Evolutionary conservation across 2,329 filamentous ascomycete species (phyloP).

Genomic region (Lachnellula arida): DNA sequence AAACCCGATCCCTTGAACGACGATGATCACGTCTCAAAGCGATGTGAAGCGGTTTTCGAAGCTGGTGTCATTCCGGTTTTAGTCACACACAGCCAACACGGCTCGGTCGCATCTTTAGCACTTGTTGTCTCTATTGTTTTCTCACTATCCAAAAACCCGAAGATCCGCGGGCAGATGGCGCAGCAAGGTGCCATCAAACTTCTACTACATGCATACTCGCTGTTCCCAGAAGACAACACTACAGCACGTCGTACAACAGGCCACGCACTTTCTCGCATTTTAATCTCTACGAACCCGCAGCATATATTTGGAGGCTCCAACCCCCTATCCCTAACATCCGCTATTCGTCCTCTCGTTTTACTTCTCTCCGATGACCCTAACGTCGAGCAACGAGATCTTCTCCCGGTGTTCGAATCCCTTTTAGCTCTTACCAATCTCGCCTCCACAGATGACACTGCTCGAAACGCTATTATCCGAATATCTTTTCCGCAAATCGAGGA

Average conservation of each 20-base stretch:
- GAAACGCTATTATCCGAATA: constrained; percentile 64
- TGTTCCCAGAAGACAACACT: constrained; percentile 50
- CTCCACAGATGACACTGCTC: constrained; percentile 62
- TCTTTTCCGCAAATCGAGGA: constrained; percentile 79
- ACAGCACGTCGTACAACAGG: constrained; percentile 56
- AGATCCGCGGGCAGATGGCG: constrained; percentile 71
- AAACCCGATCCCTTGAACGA: constrained; percentile 66
- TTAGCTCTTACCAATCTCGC: constrained; percentile 94
- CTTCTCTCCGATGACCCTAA: constrained; percentile 65
- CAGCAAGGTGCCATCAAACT: constrained; percentile 93
- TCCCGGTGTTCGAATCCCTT: constrained; percentile 85
- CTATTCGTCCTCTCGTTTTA: constrained; percentile 75
- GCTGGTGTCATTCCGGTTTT: constrained; percentile 73
- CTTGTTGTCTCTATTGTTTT: constrained; percentile 74
- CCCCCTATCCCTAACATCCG: constrained; percentile 68
- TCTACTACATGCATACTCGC: constrained; percentile 65
- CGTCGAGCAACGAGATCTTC: constrained; percentile 65
- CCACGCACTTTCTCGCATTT: constrained; percentile 76
- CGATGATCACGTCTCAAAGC: constrained; percentile 66
- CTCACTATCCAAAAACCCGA: constrained; percentile 68
- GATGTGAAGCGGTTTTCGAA: constrained; percentile 76
- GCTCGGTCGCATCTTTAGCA: constrained; percentile 64
- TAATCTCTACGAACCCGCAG: constrained; percentile 80
- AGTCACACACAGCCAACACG: constrained; percentile 68
- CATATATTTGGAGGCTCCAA: constrained; percentile 77